Evolutionary conservation across 2,329 filamentous ascomycete species (phyloP).

Genomic region (Arthrobotrys pseudoclavata): DNA sequence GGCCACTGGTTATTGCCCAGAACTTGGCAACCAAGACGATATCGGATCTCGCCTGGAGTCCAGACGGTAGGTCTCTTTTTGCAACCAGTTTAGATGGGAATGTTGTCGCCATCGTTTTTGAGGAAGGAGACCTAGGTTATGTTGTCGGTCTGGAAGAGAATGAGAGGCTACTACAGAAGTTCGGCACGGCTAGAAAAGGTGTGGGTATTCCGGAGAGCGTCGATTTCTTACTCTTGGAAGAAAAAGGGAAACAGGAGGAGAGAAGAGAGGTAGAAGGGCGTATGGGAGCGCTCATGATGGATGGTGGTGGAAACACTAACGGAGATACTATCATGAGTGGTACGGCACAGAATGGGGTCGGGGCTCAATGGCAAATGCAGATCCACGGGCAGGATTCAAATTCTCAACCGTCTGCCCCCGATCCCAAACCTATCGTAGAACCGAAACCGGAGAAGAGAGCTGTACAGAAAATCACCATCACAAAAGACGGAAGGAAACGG

Average conservation of each 20-base stretch:
- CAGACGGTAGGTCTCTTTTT: conserved; percentile 88
- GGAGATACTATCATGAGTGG: conserved; percentile 71
- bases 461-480: conserved; percentile 87
- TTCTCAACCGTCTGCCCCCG: conserved; percentile 28
- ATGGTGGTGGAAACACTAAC: conserved; percentile 74
- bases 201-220: conserved; percentile 94
- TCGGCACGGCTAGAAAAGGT: conserved; percentile 86
- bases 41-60: conserved; percentile 93
- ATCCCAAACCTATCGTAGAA: conserved; percentile 34
- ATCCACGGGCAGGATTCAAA: conserved; percentile 55
- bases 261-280: conserved; percentile 89
- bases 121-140: conserved; percentile 88
- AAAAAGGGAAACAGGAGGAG: conserved; percentile 91
- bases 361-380: conserved; percentile 64
- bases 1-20: conserved; percentile 89
- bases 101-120: conserved; percentile 84
- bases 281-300: conserved; percentile 94
- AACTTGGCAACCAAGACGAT: conserved; percentile 92
- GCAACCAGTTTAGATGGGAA: conserved; percentile 90
- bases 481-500: conserved; percentile 96
- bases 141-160: conserved; percentile 89
- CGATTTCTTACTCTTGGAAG: conserved; percentile 87
- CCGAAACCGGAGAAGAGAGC: conserved; percentile 67
- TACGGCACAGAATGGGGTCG: conserved; percentile 66
- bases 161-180: conserved; percentile 91